Evolutionary conservation across 768 basidiomycete genomes (phyloP), one percentile per base, ranked within the genome.

Genomic region (Kwoniella mangroviensis): DNA sequence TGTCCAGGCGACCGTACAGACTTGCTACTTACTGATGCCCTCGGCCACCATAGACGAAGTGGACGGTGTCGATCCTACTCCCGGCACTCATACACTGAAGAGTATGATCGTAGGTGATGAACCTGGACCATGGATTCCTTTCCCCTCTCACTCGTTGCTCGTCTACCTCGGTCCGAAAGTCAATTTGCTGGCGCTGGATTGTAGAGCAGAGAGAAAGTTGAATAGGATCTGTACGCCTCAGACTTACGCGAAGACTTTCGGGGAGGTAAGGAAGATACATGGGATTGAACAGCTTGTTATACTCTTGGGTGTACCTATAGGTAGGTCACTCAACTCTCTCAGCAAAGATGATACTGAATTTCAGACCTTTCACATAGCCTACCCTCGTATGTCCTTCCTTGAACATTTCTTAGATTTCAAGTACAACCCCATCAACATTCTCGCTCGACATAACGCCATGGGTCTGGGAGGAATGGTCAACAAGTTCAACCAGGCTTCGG

Each of bases 151-250:
- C 80, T 94, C 93, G 0, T 88, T 91, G 78, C 83, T 96, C 63
- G 85, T 89, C 2, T 92, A 90, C 68, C 85, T 98, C 59, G 94
- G 93, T 0, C 93, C 94, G 0, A 68, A 74, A 54, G 87, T 89
- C 28, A 87, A 86, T 45, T 88, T 97, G 66, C 85, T 96, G 3
- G 78, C 84, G 19, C 59, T 83, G 4, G 82, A 83, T 75, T 83
- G 81, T 73, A 92, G 96, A 71, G 92, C 92, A 21, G 97, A 99
- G 83, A 86, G 96, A 63, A 91, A 85, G 80, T 89, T 90, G 75
- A 86, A 89, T 42, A 91, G 90, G 83, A 90, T 98, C 7, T 94
- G 92, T 83, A 90, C 93, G 68, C 80, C 82, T 41, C 77, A 81
- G 42, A 87, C 96, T 73, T 98, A 98, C 83, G 81, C 86, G 56